Base-by-base conservation (phyloP, 2,329 filamentous ascomycete genomes). In the Trichoderma afroharzianum region DNA sequence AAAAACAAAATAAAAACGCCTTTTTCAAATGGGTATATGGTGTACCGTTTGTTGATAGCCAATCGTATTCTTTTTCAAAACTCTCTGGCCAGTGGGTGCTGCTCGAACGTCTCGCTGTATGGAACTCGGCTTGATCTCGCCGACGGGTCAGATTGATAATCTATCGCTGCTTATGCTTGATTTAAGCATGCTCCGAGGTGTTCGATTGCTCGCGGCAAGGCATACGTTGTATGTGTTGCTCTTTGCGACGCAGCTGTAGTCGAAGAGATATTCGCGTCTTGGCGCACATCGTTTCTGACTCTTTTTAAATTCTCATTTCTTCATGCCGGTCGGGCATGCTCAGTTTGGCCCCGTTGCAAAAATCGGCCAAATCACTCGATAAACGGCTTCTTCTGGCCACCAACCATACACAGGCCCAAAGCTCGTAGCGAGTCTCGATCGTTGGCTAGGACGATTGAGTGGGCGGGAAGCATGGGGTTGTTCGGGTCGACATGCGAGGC, bases 381-480 rank as follows among this genome's bases (percentile, higher is more conserved):
- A 67, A 90, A 82, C 69, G 88, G 88, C 78, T 90, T 91, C 81
- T 90, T 90, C 75, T 90, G 86, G 0, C 88, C 88, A 24, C 87
- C 88, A 6, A 91, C 88, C 76, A 88, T 83, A 74, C 89, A 90
- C n/a, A 91, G 80, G 0, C 89, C 89, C 18, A 91, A 79, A n/a
- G 89, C 87, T 50, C 85, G 83, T 70, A 91, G 81, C 18, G 88
- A 87, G 75, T 90, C 87, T 70, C 84, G 90, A 79, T 98, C 95
- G 73, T 88, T 91, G 6, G 93, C 90, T 64, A 92, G 86, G 71
- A 98, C 89, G 74, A 99, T 96, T 8, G 88, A 91, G 73, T 91
- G 90, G 1, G 95, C 91, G 1, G 96, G 95, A n/a, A 98, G 83
- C 91, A 97, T 95, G 0, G 95, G 96, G 73, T 97, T 93, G 73